Base-by-base conservation (phyloP, 331 rosid species). In the Quercus lobata region DNA sequence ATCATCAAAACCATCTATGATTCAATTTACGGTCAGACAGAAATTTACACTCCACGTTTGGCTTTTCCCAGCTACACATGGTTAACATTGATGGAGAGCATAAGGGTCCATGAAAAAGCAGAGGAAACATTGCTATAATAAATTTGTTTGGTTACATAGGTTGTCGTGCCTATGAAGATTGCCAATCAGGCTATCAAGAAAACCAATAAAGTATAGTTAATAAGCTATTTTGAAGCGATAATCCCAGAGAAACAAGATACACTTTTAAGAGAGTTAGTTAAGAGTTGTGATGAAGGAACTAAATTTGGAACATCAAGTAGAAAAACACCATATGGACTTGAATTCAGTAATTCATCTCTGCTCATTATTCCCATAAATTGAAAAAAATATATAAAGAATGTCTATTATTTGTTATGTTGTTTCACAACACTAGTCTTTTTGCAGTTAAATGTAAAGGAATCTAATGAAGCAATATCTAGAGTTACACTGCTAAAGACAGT, bases 301-400 rank as follows among this genome's bases (percentile, higher is more conserved):
- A 6, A 70, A 73, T 70, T 69, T 72, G 79, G 52, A 37, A 18
- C 11, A 44, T 70, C 60, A 78, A 12, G 60, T 58, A 34, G 57
- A 60, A 68, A 68, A 68, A 24, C 34, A 5, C 29, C 10, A 41
- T 49, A 79, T 57, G 17, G 58, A 63, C 24, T 18, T 71, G 57
- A 55, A 32, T 83, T 79, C 32, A 21, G 55, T 76, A 68, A 35
- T 68, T 19, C 12, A 46, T 7, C n/a, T 81, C 57, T 74, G 37
- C 54, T 85, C 79, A 76, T 72, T 82, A 76, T 72, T 49, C 79
- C 70, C 37, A 17, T 41, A 60, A 78, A 86, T 86, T 49, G 75
- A 37, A 82, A 83, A 83, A 80, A 63, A 76, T 75, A 83, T 75
- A 83, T 58, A 88, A 91, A 83, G 80, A 89, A 87, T 89, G 92